Evolutionary conservation across 352 stramenopile genomes (phyloP).

Genomic region (Phytophthora meadii): DNA sequence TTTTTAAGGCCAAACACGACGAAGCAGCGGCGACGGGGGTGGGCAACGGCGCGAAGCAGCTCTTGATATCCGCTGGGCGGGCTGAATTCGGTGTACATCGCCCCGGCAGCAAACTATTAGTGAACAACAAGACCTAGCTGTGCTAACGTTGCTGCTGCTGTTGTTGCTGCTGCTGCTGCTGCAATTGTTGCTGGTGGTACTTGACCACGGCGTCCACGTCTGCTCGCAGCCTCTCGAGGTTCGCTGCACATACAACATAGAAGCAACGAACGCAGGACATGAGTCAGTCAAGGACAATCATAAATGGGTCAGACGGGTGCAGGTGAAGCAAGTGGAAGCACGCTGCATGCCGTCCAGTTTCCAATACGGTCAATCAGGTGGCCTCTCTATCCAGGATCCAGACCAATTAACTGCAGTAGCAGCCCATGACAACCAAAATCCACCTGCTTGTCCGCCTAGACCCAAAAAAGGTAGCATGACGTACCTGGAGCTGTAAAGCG

Average conservation of each 20-base stretch:
- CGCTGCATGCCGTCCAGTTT: neutral
- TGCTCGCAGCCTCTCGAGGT: conserved; percentile 45
- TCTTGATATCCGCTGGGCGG: neutral
- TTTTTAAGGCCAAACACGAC: too few relatives aligned
- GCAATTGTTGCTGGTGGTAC: conserved; percentile 50
- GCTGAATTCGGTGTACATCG: too few relatives aligned
- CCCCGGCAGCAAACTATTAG: conserved; percentile 4
- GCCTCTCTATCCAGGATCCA: neutral
- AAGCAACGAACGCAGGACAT: conserved; percentile 10
- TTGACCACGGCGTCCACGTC: conserved; percentile 55
- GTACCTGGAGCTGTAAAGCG: conserved; percentile 75
- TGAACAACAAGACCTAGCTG: conserved; percentile 24
- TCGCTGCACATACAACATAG: conserved; percentile 34
- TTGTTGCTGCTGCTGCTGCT: conserved; percentile 32
- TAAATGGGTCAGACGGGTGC: too few relatives aligned
- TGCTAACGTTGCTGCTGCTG: conserved; percentile 38
- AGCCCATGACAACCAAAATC: neutral
- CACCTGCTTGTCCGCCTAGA: neutral
- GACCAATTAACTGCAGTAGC: neutral
- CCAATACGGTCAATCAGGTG: neutral
- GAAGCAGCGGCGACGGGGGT: too few relatives aligned
- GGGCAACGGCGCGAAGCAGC: neutral
- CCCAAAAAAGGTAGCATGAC: conserved; percentile 14
- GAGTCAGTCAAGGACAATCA: conserved; percentile 7
- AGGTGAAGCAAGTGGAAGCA: conserved; percentile 9